Base-by-base conservation (phyloP, 106 monocot species). In the Dendrobium catenatum region DNA sequence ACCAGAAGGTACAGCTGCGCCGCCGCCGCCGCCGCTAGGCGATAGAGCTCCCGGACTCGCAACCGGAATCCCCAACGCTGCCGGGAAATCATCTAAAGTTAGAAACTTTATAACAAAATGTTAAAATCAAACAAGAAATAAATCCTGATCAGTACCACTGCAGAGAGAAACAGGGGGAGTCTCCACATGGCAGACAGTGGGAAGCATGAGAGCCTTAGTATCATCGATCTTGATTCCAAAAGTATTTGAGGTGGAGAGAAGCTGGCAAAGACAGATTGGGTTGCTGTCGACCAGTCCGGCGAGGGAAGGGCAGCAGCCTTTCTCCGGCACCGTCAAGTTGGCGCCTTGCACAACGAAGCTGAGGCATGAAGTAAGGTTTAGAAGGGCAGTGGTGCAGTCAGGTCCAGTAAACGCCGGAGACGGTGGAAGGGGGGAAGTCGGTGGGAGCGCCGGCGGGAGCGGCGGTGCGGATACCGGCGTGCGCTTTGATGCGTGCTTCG, bases 251-350 rank as follows among this genome's bases (percentile, higher is more conserved):
- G 68, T 79, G 55, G 75, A 59, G 16, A 91, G 55, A 37, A 91
- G 83, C 70, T 73, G 44, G 79, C 91, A 91, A 37, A 91, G 85
- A 68, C 91, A 91, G 18, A 73, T 6, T 0, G 87, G 87, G 18
- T 81, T 67, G 54, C 8, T 68, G 77, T 61, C 31, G 47, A 87
- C 80, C 27, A 89, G 55, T 17, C 51, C 46, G 37, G 87, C 72
- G n/a, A 91, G 73, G 6, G 46, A 48, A 1, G 61, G 48, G 85
- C 91, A 91, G 87, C 91, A 91, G 17, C 88, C 88, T 15, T 82
- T 85, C n/a, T 85, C 83, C 4, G 91, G 91, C 79, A 81, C 59
- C 1, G 81, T 89, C 46, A 80, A 58, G 66, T 87, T 87, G 83
- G 86, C 86, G 42, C 86, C 88, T 5, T 49, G 20, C 79, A 81